Base-by-base conservation (phyloP, 2,329 filamentous ascomycete genomes). In the Aspergillus sp. region DNA sequence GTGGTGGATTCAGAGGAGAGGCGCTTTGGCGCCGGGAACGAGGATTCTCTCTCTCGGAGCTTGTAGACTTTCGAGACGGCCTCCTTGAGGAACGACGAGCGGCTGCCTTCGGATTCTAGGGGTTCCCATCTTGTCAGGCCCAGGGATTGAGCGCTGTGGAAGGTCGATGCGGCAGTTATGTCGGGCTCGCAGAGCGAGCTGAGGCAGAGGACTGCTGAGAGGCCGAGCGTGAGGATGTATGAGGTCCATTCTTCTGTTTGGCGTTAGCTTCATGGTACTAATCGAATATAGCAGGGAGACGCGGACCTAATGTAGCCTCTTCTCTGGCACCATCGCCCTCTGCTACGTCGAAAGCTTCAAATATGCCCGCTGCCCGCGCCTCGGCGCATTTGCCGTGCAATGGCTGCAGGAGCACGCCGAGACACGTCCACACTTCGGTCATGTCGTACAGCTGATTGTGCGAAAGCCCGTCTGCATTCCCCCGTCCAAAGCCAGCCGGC, bases 341-440 rank as follows among this genome's bases (percentile, higher is more conserved):
- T 37, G 68, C 57, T 35, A 71, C 62, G 34, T 72, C 64, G 13
- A 69, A 65, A 12, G 60, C 60, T n/a, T 75, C 67, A 44, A 71
- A 80, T 19, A 80, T 57, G 4, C 75, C 75, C 36, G 60, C 64
- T 19, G 65, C 57, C 17, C 72, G 62, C 15, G 75, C 75, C 44
- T 75, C 67, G 14, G 61, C 58, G 16, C 67, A 67, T 32, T 68
- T 67, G 2, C 68, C 72, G 35, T 71, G 67, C 30, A 78, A 68
- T 7, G 65, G 66, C 32, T 72, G 67, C 3, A 80, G 53, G 5
- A 80, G 55, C 4, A 70, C 66, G 13, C 66, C 64, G 25, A 80
- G 50, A 44, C 75, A 78, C 7, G 69, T 74, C 75, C 75, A 80
- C 8, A 80, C 63, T 45, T 80, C 76, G 24, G 67, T 74, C 64